Conservation (phyloP, 176 grass and related monocot genomes). For the Bonia amplexicaulis region DNA sequence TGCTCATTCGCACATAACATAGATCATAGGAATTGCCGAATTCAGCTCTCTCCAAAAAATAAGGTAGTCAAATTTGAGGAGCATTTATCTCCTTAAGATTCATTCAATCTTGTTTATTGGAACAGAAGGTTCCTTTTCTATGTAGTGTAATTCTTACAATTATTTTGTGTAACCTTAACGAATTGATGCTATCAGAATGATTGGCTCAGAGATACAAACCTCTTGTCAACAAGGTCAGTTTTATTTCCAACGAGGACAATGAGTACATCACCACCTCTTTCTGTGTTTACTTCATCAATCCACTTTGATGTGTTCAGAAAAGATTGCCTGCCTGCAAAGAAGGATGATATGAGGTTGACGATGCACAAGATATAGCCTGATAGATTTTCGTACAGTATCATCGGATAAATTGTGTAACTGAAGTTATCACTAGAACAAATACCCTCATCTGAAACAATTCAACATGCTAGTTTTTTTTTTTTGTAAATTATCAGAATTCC, state of each 20-base stretch:
- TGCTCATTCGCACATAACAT: not conserved
- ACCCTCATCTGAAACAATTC: not conserved
- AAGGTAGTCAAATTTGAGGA: not conserved
- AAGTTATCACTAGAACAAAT: not conserved
- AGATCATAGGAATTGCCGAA: not conserved
- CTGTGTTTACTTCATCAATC: conserved; percentile 70
- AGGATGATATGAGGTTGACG: not conserved
- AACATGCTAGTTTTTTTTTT: not conserved
- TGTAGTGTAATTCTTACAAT: not conserved
- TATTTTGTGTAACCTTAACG: not conserved
- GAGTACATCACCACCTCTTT: conserved; percentile 58
- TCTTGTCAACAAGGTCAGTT: conserved; percentile 75
- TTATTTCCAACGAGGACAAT: conserved; percentile 87
- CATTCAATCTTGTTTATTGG: not conserved
- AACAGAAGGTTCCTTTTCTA: not conserved
- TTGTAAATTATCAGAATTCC: too few species aligned
- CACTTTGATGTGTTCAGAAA: conserved; percentile 73
- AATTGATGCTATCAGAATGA: not conserved
- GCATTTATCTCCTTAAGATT: not conserved
- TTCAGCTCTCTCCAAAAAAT: not conserved
- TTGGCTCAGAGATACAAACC: conserved; percentile 18
- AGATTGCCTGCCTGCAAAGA: conserved; percentile 61
- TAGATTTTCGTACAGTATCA: not conserved
- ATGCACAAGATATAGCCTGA: not conserved
- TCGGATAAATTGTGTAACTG: not conserved